These are phyloP conservation scores for Chlorella sorokiniana DNA, from an alignment of 139 green algal species.

Conservation along the genomic window DNA sequence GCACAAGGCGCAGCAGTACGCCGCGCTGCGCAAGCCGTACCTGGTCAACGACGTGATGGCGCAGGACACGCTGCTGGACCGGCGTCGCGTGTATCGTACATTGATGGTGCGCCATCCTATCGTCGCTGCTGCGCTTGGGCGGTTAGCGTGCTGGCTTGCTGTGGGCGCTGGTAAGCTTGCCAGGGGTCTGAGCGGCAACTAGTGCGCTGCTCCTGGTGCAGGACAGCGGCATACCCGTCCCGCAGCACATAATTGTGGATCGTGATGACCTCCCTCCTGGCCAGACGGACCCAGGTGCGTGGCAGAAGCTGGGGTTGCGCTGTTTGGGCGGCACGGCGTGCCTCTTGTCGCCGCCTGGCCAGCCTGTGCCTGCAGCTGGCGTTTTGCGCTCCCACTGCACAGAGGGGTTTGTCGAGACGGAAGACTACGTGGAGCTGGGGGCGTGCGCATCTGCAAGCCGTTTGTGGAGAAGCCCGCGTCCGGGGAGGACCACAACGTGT, in stretches of 20 bases:
- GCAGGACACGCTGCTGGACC: slow-evolving; percentile 90
- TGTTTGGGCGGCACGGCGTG: background rate
- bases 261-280: slow-evolving; percentile 58
- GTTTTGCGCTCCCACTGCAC: background rate
- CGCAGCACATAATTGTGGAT: slow-evolving; percentile 90
- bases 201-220: slow-evolving; percentile 28
- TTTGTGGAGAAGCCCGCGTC: slow-evolving; percentile 98
- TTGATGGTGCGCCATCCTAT: slow-evolving; percentile 49
- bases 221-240: slow-evolving; percentile 84
- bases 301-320: background rate
- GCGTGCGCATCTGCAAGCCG: slow-evolving; percentile 89
- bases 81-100: slow-evolving; percentile 81
- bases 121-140: background rate
- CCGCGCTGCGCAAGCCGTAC: slow-evolving; percentile 83
- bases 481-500: slow-evolving; percentile 97
- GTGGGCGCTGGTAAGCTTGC: background rate
- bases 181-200: background rate
- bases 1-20: slow-evolving; percentile 86
- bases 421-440: slow-evolving; percentile 88
- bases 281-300: slow-evolving; percentile 54
- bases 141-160: background rate
- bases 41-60: slow-evolving; percentile 92
- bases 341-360: background rate
- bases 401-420: slow-evolving; percentile 84
- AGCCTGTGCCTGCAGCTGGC: too few species aligned